Evolutionary conservation across 2,329 filamentous ascomycete species (phyloP), one percentile per base, ranked within the genome.

Genomic region (Sclerotinia spermophila): DNA sequence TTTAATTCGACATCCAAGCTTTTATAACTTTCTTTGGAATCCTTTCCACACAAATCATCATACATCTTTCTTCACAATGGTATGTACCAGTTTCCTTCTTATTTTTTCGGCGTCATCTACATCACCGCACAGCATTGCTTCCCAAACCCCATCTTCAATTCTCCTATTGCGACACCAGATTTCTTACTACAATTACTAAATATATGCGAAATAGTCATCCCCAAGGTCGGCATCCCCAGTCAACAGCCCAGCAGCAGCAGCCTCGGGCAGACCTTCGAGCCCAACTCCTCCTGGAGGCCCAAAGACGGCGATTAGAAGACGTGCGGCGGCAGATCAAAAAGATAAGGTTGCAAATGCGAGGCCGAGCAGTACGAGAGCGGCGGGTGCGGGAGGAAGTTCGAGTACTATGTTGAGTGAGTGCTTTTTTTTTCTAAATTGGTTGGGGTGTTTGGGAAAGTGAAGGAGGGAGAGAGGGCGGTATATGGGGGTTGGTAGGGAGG

Each of bases 351-450:
- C 95, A 79, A 99, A 97, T 91, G 92, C 89, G 75, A 88, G 96
- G 77, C 96, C 96, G 66, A 92, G 90, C 81, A 97, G 92, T 84
- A 99, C 96, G 76, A 89, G 96, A 78, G 90, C 95, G 53, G 96
- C 96, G 45, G 96, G 96, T 77, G 96, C 96, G 27, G 96, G 96
- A 76, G 96, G 96, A 75, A 97, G 94, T 81, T 97, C 92, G 82
- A 97, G 93, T 84, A 99, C 96, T 68, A 99, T 99, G 96, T 86
- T 99, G 85, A 95, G 94, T 93, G 91, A 76, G 91, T 88, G 51
- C 24, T 53, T 58, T 35, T 68, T 62, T 70, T 69, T 40, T 51
- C 60, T 51, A 70, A 1, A 30, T 71, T 38, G 48, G 38, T 61
- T 56, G n/a, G 24, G 42, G 30, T 21, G 30, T 11, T 19, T 58